These are phyloP conservation scores for Gentiana macrophylla DNA, from an alignment of 257 asterid genomes.

Conservation along the genomic window DNA sequence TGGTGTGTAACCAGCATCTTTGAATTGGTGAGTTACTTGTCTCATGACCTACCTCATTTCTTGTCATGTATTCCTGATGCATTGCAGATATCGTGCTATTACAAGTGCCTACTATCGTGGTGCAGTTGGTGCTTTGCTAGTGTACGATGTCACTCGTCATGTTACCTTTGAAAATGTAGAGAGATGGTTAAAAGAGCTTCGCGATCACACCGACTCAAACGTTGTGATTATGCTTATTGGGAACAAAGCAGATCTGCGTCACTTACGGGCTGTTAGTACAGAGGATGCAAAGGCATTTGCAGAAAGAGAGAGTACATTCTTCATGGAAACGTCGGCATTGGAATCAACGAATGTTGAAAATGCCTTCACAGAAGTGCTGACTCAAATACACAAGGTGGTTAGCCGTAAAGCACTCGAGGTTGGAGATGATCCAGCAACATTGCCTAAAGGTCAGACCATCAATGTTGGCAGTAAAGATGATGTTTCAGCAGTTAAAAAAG, in stretches of 20 bases:
- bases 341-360: slow-evolving; percentile 65
- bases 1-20: background rate
- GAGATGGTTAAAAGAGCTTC: slow-evolving; percentile 68
- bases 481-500: slow-evolving; percentile 42
- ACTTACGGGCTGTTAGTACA: slow-evolving; percentile 53
- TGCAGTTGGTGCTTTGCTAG: slow-evolving; percentile 16
- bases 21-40: background rate
- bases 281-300: slow-evolving; percentile 59
- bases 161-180: slow-evolving; percentile 66
- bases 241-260: slow-evolving; percentile 64
- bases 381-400: slow-evolving; percentile 40
- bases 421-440: slow-evolving; percentile 36
- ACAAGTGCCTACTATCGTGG: slow-evolving; percentile 79
- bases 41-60: background rate
- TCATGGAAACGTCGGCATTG: slow-evolving; percentile 72
- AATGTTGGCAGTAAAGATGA: slow-evolving; percentile 48
- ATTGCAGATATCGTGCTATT: slow-evolving; percentile 55
- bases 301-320: slow-evolving; percentile 43
- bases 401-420: slow-evolving; percentile 61
- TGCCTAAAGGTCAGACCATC: slow-evolving; percentile 57
- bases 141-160: slow-evolving; percentile 63
- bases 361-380: slow-evolving; percentile 65
- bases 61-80: slow-evolving; percentile 4
- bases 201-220: slow-evolving; percentile 61
- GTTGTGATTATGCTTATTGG: slow-evolving; percentile 67